Base-by-base conservation (phyloP, 495 filamentous ascomycete genomes). In the Chaetomidium leptoderma region DNA sequence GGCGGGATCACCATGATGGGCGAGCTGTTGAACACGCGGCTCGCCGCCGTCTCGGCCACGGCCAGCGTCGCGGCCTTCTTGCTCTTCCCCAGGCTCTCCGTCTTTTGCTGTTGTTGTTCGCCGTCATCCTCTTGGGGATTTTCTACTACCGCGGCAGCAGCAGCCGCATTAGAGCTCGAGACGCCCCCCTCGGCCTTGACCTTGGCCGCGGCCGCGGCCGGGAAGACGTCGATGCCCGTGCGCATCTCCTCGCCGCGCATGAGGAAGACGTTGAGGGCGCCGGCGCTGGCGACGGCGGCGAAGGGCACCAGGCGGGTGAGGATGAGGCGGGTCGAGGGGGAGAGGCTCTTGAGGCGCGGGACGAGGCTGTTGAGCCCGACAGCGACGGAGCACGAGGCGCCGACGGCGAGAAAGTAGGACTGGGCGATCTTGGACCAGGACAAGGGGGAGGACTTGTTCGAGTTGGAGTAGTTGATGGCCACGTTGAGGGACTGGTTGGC, bases 401-500 rank as follows among this genome's bases (percentile, higher is more conserved):
- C 83, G 10, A 98, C 95, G 47, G 93, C 93, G 58, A 97, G 80
- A 67, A 89, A 79, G 79, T 97, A 98, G 61, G 91, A 96, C 66
- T 92, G 83, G 55, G 83, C 81, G 62, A 98, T 84, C 59, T 90
- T 90, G 7, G 84, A 82, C 57, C 81, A 80, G 27, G 89, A 88
- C 3, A 97, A 79, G 0, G 92, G 88, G 1, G 90, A 89, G 17
- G 90, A 95, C 68, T 98, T 98, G 81, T 98, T 98, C 37, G 93
- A 88, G 72, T 98, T 98, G 68, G 91, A 85, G 71, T 82, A 88
- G 81, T 98, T 98, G 79, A 98, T 93, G 40, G 89, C 91, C 17
- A 98, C 93, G 67, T 98, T 97, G 59, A 98, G 88, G 13, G 91
- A 96, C 71, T 98, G 93, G 73, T 98, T 98, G 43, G 89, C 83